Conservation (phyloP, 805 yeast species). For the Peterozyma toletana region DNA sequence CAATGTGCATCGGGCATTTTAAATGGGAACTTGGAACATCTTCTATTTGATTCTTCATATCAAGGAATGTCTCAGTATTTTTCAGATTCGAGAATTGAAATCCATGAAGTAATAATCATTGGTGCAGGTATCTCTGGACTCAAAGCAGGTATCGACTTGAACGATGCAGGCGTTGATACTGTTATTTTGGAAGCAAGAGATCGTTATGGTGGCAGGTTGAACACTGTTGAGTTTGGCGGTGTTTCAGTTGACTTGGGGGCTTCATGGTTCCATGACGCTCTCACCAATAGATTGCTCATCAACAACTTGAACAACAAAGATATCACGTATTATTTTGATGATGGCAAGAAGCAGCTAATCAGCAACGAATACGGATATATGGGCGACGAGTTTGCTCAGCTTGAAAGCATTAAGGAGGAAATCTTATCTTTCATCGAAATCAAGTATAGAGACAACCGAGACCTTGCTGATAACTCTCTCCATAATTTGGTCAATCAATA, state of each 20-base stretch:
- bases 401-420: slow-evolving; percentile 24
- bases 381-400: slow-evolving; percentile 43
- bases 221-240: slow-evolving; percentile 27
- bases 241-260: slow-evolving; percentile 69
- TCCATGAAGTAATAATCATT: slow-evolving; percentile 36
- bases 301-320: slow-evolving; percentile 28
- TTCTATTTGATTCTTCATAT: too few species aligned
- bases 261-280: slow-evolving; percentile 84
- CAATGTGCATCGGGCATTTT: too few species aligned
- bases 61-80: too few species aligned
- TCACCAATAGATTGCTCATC: slow-evolving; percentile 54
- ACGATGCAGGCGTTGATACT: slow-evolving; percentile 31
- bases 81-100: neutral
- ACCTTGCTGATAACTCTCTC: slow-evolving; percentile 51
- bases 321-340: slow-evolving; percentile 23
- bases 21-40: too few species aligned
- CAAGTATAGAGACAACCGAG: slow-evolving; percentile 31
- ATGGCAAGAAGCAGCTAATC: slow-evolving; percentile 15
- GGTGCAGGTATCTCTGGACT: slow-evolving; percentile 70
- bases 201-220: slow-evolving; percentile 63
- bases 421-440: slow-evolving; percentile 16
- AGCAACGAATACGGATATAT: slow-evolving; percentile 20
- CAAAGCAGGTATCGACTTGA: slow-evolving; percentile 48
- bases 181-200: slow-evolving; percentile 51
- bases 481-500: slow-evolving; percentile 41